Evolutionary conservation across 768 basidiomycete genomes (phyloP), one percentile per base, ranked within the genome.

Genomic region (Ramaria sp.): DNA sequence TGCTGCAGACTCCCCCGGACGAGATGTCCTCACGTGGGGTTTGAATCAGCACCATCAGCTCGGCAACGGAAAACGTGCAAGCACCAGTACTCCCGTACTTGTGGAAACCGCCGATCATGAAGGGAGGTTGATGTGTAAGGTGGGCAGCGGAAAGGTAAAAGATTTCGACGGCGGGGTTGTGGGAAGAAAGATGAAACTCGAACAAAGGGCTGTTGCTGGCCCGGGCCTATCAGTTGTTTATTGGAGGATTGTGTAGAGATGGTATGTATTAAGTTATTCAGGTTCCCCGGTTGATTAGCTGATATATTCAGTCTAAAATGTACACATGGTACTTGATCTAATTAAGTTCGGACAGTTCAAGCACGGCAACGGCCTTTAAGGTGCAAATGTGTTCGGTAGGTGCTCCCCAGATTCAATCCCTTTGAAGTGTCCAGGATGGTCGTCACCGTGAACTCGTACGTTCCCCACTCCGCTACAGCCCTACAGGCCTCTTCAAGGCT

Each of bases 1-100:
- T 11, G 55, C 27, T 17, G 30, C 46, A 19, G 30, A 34, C 30
- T 22, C 55, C 7, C 47, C 30, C 1, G 82, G 84, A 1, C 76
- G 80, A 51, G 89, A 91, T 67, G 69, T 91, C 38, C 67, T 84
- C 45, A 77, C 73, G 0, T 91, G 86, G 86, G 89, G 89, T 1
- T 75, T 76, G 57, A 89, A 88, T 62, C 76, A 81, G 48, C 79
- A 84, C 34, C 84, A 78, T 59, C 87, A 91, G 66, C 75, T 90
- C 4, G 88, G 88, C 11, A 87, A 81, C 63, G 86, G 87, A 38
- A 86, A 79, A 65, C 79, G 80, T 60, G 71, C 78, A 12, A 84
- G 81, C 62, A 60, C 80, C 27, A 72, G 80, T 3, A 65, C 76
- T 33, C 86, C 88, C 0, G 72, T 72, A 1, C 70, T 70, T 24